phyloP scores from a whole-genome alignment of 2,329 filamentous ascomycete genomes.

The Tolypocladium paradoxum region DNA sequence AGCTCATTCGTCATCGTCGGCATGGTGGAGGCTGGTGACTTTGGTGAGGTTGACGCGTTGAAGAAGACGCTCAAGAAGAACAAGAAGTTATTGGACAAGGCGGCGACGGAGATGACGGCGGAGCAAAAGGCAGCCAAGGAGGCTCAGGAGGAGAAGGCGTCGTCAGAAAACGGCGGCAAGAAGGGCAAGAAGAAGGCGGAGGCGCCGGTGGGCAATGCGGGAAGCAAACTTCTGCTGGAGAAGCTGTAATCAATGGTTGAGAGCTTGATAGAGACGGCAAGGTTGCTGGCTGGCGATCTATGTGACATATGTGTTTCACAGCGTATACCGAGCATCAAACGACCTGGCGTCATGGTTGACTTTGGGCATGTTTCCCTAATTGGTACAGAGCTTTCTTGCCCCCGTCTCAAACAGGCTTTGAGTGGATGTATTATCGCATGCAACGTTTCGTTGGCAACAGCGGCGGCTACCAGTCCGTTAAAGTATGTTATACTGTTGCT shows the following conservation, averaged over 20 bases:
- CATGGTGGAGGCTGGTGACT: constrained; percentile 64
- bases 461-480: background rate
- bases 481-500: background rate
- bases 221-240: constrained; percentile 49
- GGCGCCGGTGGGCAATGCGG: constrained; percentile 47
- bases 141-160: constrained; percentile 33
- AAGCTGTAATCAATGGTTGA: constrained; percentile 30
- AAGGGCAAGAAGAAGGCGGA: constrained; percentile 31
- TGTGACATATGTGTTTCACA: background rate
- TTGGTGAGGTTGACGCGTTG: constrained; percentile 55
- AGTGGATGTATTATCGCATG: background rate
- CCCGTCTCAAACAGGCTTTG: background rate
- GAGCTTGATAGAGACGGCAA: constrained; percentile 7
- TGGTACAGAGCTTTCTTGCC: background rate
- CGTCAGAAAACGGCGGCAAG: constrained; percentile 30
- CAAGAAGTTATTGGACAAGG: constrained; percentile 59
- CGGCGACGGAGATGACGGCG: constrained; percentile 47
- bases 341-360: constrained; percentile 1
- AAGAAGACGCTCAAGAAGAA: constrained; percentile 61
- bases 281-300: background rate
- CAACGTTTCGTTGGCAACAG: background rate
- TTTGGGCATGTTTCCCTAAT: background rate
- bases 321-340: constrained; percentile 1
- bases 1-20: constrained; percentile 81
- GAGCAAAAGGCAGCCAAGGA: constrained; percentile 42